phyloP scores from a whole-genome alignment of 345 rosid species.

The Populus davidiana region DNA sequence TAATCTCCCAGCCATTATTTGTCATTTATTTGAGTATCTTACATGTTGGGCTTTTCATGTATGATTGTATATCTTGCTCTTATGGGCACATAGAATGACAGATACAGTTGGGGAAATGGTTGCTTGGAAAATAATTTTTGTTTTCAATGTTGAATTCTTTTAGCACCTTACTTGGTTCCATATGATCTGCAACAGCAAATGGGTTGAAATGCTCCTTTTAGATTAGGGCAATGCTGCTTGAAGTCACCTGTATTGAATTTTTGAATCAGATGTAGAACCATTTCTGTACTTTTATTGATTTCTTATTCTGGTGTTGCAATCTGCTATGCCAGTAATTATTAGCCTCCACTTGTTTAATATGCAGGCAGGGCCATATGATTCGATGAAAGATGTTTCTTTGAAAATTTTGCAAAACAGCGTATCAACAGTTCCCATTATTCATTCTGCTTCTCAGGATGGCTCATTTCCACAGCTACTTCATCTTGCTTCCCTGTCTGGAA shows the following conservation, averaged over 20 bases:
- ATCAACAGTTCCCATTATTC: slow-evolving; percentile 71
- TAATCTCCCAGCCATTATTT: background rate
- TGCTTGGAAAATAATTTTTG: background rate
- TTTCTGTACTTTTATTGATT: background rate
- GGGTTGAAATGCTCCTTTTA: slow-evolving; percentile 1
- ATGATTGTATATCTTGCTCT: background rate
- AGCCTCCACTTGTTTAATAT: slow-evolving; percentile 14
- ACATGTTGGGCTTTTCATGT: background rate
- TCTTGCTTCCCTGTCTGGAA: slow-evolving; percentile 91
- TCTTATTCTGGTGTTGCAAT: background rate
- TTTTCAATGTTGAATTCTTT: background rate
- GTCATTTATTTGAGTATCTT: background rate
- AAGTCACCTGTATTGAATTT: background rate
- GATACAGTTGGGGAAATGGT: background rate
- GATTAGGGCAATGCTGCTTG: background rate
- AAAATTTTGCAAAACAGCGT: slow-evolving; percentile 77
- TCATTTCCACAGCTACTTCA: slow-evolving; percentile 77
- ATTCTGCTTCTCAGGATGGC: slow-evolving; percentile 55
- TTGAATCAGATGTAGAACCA: background rate
- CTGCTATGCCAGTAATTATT: background rate
- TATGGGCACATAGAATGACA: background rate
- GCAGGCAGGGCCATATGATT: slow-evolving; percentile 93
- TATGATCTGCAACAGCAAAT: background rate
- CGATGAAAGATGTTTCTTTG: slow-evolving; percentile 72
- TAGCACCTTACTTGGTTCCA: background rate